phyloP scores from a whole-genome alignment of 2,329 filamentous ascomycete genomes.

The Ophiostoma sp. region DNA sequence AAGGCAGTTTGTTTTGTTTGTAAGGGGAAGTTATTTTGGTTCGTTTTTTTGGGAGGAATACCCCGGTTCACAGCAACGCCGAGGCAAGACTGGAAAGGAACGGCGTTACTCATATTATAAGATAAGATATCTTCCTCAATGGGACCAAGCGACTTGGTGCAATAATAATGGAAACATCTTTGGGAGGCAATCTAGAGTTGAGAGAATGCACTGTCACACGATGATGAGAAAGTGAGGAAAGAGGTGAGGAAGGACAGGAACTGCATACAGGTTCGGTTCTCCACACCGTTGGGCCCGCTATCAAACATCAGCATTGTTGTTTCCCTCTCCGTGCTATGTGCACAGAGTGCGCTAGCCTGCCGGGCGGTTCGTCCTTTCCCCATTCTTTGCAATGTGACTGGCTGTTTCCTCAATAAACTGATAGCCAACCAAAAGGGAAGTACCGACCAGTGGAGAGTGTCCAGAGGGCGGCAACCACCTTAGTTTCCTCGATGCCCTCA shows the following conservation, averaged over 20 bases:
- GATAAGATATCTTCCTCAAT: neutral
- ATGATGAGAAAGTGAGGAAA: neutral
- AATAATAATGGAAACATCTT: neutral
- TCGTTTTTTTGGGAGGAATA: neutral
- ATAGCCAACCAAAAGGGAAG: neutral
- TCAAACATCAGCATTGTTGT: neutral
- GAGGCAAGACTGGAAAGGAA: neutral
- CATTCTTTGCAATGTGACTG: neutral
- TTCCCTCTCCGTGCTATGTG: neutral
- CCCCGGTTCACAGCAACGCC: neutral
- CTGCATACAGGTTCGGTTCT: neutral
- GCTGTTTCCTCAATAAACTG: constrained; percentile 2
- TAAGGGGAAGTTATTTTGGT: neutral
- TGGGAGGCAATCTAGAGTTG: neutral
- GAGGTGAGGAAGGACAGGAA: neutral
- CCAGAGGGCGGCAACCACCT: neutral
- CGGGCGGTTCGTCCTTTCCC: neutral
- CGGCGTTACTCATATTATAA: neutral
- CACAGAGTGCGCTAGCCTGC: neutral
- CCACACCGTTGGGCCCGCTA: neutral
- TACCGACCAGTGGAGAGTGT: neutral
- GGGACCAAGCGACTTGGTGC: neutral
- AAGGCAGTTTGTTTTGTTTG: neutral
- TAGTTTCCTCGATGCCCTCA: neutral
- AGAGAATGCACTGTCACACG: neutral